phyloP scores from a whole-genome alignment of 352 stramenopile genomes.

The Halophytophthora batemanensis region DNA sequence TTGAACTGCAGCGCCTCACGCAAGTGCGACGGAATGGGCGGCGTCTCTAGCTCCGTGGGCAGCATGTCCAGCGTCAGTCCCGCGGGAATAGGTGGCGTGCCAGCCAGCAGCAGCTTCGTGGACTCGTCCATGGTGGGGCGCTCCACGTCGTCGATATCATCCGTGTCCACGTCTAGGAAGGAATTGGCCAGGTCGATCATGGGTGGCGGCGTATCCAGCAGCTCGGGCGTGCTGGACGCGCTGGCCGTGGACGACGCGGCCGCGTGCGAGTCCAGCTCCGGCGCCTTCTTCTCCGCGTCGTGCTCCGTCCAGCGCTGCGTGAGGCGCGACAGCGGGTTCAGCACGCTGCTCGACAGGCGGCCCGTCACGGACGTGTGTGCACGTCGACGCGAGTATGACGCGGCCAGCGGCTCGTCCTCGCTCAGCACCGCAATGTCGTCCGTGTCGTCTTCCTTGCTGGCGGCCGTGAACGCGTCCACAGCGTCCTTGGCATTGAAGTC shows the following conservation, averaged over 20 bases:
- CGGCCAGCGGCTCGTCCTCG: conserved; percentile 27
- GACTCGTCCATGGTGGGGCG: conserved; percentile 42
- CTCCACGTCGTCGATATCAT: conserved; percentile 36
- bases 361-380: conserved; percentile 28
- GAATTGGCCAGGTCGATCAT: conserved; percentile 43
- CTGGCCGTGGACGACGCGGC: conserved; percentile 23
- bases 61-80: conserved; percentile 49
- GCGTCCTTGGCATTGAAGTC: conserved; percentile 22
- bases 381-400: conserved; percentile 28
- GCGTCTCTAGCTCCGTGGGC: conserved; percentile 34
- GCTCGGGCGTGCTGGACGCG: conserved; percentile 18
- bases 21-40: conserved; percentile 33
- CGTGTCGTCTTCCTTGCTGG: conserved; percentile 27
- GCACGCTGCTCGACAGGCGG: conserved; percentile 27
- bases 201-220: conserved; percentile 23
- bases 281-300: conserved; percentile 6
- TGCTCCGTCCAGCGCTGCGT: conserved; percentile 39
- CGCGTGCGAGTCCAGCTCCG: conserved; percentile 1
- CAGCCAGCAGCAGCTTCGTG: conserved; percentile 29
- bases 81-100: conserved; percentile 45
- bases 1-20: conserved; percentile 23
- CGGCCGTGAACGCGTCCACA: conserved; percentile 18
- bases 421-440: conserved; percentile 33
- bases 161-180: conserved; percentile 53
- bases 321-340: conserved; percentile 50